Evolutionary conservation across 805 yeast genomes (phyloP).

Genomic region (Yarrowia sp.): DNA sequence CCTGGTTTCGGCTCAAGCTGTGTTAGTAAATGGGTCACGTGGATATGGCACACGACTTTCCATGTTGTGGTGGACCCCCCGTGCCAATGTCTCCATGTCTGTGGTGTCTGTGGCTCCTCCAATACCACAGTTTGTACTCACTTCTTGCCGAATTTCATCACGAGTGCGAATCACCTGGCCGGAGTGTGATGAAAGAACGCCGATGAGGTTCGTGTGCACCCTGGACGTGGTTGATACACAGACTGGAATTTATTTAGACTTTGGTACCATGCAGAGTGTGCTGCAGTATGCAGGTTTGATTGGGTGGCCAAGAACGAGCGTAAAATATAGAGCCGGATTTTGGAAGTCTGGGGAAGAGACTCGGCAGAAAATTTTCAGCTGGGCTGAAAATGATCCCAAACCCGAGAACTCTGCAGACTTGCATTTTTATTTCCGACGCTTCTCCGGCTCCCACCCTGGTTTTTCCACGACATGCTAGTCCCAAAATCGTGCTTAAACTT

Average conservation of each 20-base stretch:
- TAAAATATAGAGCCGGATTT: neutral
- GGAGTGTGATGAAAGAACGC: neutral
- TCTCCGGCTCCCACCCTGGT: too few relatives aligned
- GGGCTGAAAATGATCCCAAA: too few relatives aligned
- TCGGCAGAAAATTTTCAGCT: too few relatives aligned
- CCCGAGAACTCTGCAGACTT: too few relatives aligned
- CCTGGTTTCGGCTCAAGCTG: constrained; percentile 71
- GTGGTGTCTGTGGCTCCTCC: neutral
- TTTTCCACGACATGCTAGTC: too few relatives aligned
- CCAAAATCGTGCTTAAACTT: neutral
- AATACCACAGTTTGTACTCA: constrained; percentile 30
- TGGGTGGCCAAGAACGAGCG: neutral
- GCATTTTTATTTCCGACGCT: too few relatives aligned
- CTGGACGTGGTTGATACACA: neutral
- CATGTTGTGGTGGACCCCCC: neutral
- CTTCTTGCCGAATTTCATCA: constrained; percentile 63
- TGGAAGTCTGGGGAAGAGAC: too few relatives aligned
- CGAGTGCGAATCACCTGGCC: neutral
- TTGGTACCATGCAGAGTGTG: neutral
- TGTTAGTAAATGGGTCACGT: neutral
- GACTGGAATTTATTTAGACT: constrained; percentile 3
- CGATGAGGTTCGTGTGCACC: neutral
- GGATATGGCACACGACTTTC: neutral
- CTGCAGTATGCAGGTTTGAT: constrained; percentile 18
- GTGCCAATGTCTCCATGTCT: too few relatives aligned